Evolutionary conservation across 306 rosid genomes (phyloP).

Genomic region (Notholithocarpus densiflorus): DNA sequence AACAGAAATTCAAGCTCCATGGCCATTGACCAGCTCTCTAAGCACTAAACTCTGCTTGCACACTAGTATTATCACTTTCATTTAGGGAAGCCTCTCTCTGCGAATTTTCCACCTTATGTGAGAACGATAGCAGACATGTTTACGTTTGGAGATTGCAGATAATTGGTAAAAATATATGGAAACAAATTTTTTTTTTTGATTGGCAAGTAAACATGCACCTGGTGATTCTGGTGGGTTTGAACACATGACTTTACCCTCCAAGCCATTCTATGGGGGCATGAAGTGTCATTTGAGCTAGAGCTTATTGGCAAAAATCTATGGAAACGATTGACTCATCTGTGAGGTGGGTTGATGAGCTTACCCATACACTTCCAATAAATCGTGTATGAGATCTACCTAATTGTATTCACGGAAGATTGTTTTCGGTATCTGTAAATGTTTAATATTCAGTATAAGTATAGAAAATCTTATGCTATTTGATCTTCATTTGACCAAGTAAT

Average conservation of each 20-base stretch:
- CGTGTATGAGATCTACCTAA: neutral
- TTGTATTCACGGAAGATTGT: neutral
- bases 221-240: too few species aligned
- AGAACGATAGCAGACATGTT: neutral
- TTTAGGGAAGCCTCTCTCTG: neutral
- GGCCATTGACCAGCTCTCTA: too few species aligned
- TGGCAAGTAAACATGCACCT: too few species aligned
- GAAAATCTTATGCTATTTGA: neutral
- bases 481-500: too few species aligned
- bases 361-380: neutral
- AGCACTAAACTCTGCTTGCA: too few species aligned
- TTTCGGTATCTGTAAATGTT: neutral
- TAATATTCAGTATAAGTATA: neutral
- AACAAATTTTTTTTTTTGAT: neutral
- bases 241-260: too few species aligned
- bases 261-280: too few species aligned
- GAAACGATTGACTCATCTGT: neutral
- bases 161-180: neutral
- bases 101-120: neutral
- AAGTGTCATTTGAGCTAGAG: too few species aligned
- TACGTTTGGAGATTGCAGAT: neutral
- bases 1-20: too few species aligned
- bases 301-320: too few species aligned
- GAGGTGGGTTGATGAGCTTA: neutral
- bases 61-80: neutral